Conservation (phyloP, 306 rosid species). For the Urtica urens region DNA sequence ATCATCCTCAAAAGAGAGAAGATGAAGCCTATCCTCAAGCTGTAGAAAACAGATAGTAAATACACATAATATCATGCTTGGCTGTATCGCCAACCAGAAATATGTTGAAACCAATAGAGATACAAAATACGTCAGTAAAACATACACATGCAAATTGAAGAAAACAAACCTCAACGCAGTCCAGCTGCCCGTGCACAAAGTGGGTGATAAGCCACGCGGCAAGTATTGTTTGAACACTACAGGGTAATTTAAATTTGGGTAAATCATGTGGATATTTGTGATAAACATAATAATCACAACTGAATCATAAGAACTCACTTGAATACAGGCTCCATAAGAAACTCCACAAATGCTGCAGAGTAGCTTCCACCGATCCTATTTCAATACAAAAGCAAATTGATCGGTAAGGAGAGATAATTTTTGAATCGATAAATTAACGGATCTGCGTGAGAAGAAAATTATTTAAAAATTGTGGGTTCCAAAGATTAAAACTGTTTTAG, state of each 20-base stretch:
- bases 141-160: constrained; percentile 1
- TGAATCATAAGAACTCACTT: constrained; percentile 43
- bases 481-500: no score
- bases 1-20: constrained; percentile 86
- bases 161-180: constrained; percentile 86
- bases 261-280: background rate
- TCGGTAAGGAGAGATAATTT: no score
- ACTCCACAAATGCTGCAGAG: constrained; percentile 92
- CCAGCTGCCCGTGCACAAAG: constrained; percentile 99
- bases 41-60: constrained; percentile 19
- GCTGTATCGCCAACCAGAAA: no score
- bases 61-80: background rate
- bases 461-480: no score
- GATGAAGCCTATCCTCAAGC: constrained; percentile 92
- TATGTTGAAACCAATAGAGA: background rate
- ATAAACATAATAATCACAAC: background rate
- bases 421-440: no score
- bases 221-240: constrained; percentile 88
- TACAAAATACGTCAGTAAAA: background rate
- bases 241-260: constrained; percentile 6
- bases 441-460: no score
- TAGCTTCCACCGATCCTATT: constrained; percentile 99
- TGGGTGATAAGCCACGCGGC: constrained; percentile 95
- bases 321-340: constrained; percentile 97
- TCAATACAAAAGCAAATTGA: constrained; percentile 9